These are phyloP conservation scores for Pleomassaria siparia DNA, from an alignment of 2,329 filamentous ascomycete species.

Conservation along the genomic window DNA sequence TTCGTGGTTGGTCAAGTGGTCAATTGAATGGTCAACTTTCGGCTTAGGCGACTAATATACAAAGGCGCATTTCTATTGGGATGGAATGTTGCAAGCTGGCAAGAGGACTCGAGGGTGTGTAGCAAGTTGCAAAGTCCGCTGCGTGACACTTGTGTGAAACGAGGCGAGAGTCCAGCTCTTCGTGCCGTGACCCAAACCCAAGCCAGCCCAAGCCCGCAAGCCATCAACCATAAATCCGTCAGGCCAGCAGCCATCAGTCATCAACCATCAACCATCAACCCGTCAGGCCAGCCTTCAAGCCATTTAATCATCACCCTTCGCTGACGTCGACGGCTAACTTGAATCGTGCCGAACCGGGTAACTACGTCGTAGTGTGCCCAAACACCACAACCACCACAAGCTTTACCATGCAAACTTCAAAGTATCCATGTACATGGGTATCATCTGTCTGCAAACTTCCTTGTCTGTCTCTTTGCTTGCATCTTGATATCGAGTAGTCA, in stretches of 20 bases:
- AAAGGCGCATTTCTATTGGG: background rate
- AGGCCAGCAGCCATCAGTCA: background rate
- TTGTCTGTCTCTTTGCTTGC: too few relatives aligned
- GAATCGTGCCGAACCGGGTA: slow-evolving; percentile 7
- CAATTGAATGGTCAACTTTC: background rate
- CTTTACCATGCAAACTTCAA: too few relatives aligned
- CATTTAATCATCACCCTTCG: slow-evolving; percentile 10
- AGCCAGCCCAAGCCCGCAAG: background rate
- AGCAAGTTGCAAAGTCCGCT: background rate
- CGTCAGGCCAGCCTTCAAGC: background rate
- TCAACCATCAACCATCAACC: background rate
- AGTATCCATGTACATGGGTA: too few relatives aligned
- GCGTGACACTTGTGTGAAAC: background rate
- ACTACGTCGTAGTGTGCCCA: background rate
- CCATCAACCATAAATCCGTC: too few relatives aligned
- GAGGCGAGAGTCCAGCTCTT: background rate
- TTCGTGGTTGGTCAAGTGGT: too few relatives aligned
- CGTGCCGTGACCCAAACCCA: background rate
- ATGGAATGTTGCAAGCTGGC: background rate
- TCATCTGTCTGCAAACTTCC: too few relatives aligned
- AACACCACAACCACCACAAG: background rate
- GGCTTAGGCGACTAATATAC: background rate
- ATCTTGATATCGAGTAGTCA: too few relatives aligned
- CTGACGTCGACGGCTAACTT: slow-evolving; percentile 25
- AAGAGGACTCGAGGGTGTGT: too few relatives aligned